phyloP scores from a whole-genome alignment of 768 basidiomycete genomes.

The Hemileccinum impolitum region DNA sequence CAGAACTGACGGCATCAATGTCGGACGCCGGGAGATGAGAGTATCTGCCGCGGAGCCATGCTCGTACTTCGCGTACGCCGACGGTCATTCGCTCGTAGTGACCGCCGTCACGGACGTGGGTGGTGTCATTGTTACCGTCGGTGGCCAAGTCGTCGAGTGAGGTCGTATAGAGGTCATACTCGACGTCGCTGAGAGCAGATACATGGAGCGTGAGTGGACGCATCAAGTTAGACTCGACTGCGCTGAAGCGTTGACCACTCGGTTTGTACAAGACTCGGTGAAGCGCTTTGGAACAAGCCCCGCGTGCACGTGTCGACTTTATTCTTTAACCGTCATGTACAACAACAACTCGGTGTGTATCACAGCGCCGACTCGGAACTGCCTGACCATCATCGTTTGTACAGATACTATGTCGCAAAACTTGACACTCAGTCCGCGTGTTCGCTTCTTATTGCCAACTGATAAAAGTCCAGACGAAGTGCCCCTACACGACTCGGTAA shows the following conservation, averaged over 20 bases:
- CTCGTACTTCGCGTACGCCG: constrained; percentile 63
- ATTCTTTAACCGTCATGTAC: constrained; percentile 1
- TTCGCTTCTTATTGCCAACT: constrained; percentile 1
- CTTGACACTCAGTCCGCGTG: neutral
- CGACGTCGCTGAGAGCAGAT: constrained; percentile 71
- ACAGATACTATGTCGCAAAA: constrained; percentile 11
- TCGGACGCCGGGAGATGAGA: constrained; percentile 45
- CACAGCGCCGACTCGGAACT: neutral
- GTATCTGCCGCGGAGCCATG: constrained; percentile 75
- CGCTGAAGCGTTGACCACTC: no score
- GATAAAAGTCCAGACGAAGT: no score
- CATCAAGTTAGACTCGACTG: no score
- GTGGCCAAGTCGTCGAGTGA: constrained; percentile 52
- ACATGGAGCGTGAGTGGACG: constrained; percentile 65
- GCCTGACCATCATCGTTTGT: neutral
- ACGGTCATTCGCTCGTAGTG: constrained; percentile 54
- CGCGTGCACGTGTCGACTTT: constrained; percentile 12
- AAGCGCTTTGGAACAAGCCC: neutral
- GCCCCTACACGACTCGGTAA: no score
- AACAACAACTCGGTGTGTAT: neutral
- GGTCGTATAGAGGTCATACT: constrained; percentile 65
- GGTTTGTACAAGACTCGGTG: no score
- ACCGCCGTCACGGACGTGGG: constrained; percentile 20
- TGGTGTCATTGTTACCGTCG: constrained; percentile 29
- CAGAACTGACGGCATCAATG: constrained; percentile 55